These are phyloP conservation scores for Neocucurbitaria cava DNA, from an alignment of 2,329 filamentous ascomycete genomes.

Conservation along the genomic window DNA sequence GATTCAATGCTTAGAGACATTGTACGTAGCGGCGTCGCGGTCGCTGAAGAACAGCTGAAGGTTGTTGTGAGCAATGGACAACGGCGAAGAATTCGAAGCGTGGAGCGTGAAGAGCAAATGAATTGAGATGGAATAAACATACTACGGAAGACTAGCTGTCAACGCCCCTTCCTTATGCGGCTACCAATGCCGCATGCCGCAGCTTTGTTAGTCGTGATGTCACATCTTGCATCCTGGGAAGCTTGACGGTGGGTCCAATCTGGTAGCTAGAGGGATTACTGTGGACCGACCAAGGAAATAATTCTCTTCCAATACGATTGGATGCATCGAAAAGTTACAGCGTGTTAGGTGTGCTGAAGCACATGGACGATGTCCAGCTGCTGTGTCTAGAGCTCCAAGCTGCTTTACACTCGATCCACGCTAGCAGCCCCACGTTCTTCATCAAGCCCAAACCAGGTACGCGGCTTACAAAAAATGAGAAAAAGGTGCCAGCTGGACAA, in stretches of 20 bases:
- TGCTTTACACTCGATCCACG: neutral
- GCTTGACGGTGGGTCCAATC: conserved; percentile 6
- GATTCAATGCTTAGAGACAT: conserved; percentile 54
- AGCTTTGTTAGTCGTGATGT: conserved; percentile 24
- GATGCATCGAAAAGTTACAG: neutral
- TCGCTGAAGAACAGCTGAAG: conserved; percentile 7
- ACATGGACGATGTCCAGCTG: too few species aligned
- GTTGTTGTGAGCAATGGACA: conserved; percentile 10
- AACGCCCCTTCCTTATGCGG: conserved; percentile 1
- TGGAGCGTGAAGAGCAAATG: conserved; percentile 3
- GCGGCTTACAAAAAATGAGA: too few species aligned
- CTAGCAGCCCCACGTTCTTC: too few species aligned
- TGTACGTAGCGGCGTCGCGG: conserved; percentile 9
- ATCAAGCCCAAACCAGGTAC: too few species aligned
- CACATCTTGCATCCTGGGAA: conserved; percentile 14
- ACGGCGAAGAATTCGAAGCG: neutral
- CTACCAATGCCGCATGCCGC: conserved; percentile 1
- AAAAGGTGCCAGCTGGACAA: too few species aligned
- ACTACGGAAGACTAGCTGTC: neutral
- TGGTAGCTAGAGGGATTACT: neutral
- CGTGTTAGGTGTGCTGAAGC: too few species aligned
- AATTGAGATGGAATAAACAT: conserved; percentile 15
- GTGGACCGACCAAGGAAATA: neutral
- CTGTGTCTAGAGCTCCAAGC: neutral
- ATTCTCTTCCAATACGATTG: neutral